Evolutionary conservation across 2,329 filamentous ascomycete species (phyloP), one percentile per base, ranked within the genome.

Genomic region (Beauveria pseudobassiana): DNA sequence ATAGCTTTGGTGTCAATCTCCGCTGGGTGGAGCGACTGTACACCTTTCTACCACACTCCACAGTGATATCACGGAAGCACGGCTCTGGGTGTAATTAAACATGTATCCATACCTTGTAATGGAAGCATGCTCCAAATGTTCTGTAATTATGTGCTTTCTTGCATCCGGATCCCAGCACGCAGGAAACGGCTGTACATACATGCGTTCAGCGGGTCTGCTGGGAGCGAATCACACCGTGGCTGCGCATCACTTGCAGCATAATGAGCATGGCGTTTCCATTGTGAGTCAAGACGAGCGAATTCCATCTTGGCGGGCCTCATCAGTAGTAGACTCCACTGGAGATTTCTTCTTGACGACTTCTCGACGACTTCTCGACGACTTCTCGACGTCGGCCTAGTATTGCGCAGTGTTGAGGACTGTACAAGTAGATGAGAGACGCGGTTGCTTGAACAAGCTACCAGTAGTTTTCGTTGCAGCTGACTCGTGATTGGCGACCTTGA

Each of bases 71-170:
- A 43, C 55, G 28, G 55, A 22, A 30, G 40, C n/a, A 49, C 20
- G 28, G 42, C 30, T 46, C 40, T 42, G n/a, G 24, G 48, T 34
- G 57, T 40, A 60, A 60, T 60, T 53, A 60, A 60, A 60, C 57
- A 43, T 22, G 49, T 52, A 26, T 18, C 57, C 40, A 59, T 53
- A 46, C 53, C 46, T 59, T 51, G 46, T 24, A 46, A 24, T 59
- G 30, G 56, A 59, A 38, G 57, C 48, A 24, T 51, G 48, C n/a
- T 22, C 22, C 46, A 59, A 49, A 8, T 46, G 48, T 38, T 60
- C 46, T 34, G 40, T 34, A 20, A 26, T 42, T 20, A 22, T 30
- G 53, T 42, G 40, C 24, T 22, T 28, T 59, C 38, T 30, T 46
- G 48, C 49, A 59, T 26, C 46, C 12, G 22, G 26, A 53, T 45